Evolutionary conservation across 2,329 filamentous ascomycete species (phyloP), one percentile per base, ranked within the genome.

Genomic region (Pseudogymnoascus sp.): DNA sequence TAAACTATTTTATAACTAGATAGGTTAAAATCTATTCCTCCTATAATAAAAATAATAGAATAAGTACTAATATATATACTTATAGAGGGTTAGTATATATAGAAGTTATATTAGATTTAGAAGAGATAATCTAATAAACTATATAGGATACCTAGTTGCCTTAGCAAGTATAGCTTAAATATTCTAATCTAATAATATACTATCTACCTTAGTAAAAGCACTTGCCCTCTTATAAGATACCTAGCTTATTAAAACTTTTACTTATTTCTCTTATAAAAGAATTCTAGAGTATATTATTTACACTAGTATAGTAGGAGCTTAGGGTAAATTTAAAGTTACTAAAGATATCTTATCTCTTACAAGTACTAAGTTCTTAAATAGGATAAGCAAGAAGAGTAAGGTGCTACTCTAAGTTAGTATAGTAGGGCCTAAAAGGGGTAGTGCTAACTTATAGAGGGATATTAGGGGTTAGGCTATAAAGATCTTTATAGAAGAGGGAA

Each of bases 371-470:
- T 75, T 81, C 58, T 80, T 84, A 69, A 79, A 77, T 68, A 76
- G 81, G 61, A 77, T 82, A 57, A 87, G 86, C 64, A 89, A 89
- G 76, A 82, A 82, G 71, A 89, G 85, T 35, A 82, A 85, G 7
- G 73, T 87, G 63, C 79, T 84, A 1, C 79, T 81, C 31, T 83
- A 88, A 2, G 86, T 88, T 44, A 79, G 77, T 0, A 80, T 78
- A 0, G 75, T 79, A 11, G 77, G 71, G 2, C 70, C 71, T 2
- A 77, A 78, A 62, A 73, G 70, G 31, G 79, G 78, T 1, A 76
- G 72, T 8, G 70, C 76, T 13, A 79, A 81, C 64, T 77, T 74
- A 2, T 72, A 75, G 1, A 71, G 79, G 35, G 78, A 81, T 71
- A 70, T 77, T 50, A 73, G 77, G 59, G 79, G 79, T 1, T 81